Evolutionary conservation across 2,329 filamentous ascomycete genomes (phyloP), one percentile per base, ranked within the genome.

Genomic region (Penicillium olsonii): DNA sequence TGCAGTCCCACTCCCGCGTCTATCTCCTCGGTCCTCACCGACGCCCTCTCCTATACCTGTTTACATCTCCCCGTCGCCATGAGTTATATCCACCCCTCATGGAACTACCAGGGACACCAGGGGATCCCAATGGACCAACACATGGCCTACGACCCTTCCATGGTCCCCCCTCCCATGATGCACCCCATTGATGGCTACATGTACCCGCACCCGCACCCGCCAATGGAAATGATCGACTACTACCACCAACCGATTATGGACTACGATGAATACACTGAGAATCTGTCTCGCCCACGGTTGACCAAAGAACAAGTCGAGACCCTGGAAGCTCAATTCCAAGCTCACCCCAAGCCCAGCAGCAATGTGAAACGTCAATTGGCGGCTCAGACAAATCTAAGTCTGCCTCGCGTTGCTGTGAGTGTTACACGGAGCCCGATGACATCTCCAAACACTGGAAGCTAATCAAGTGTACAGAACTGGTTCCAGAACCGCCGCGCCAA

Each of bases 401-500:
- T 78, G 35, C 74, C 72, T 34, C 71, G 76, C 47, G 76, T 79
- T 57, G 75, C 76, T 50, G 76, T 79, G 68, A 54, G 75, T 73
- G 29, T 4, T 26, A 11, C 20, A 18, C 3, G 31, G 8, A 39
- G 39, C 19, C 31, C n/a, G 12, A 3, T n/a, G 11, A 4, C 17
- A 11, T 27, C 37, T 27, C 24, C 33, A 5, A 31, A 17, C 8
- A 14, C 22, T 22, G 27, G 9, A 12, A 31, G 42, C 35, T 52
- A 49, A 39, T n/a, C 6, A 37, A 27, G 40, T 61, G 38, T 53
- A 35, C 52, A 78, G 76, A 78, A 79, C 53, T 79, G 76, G 76
- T 79, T 78, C 59, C 76, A 79, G 55, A 79, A 78, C 55, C 71
- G 76, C 52, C 72, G 76, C 39, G 76, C 76, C 48, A 78, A 79